phyloP scores from a whole-genome alignment of 805 yeast species.

The Monosporozyma yasuniensis region DNA sequence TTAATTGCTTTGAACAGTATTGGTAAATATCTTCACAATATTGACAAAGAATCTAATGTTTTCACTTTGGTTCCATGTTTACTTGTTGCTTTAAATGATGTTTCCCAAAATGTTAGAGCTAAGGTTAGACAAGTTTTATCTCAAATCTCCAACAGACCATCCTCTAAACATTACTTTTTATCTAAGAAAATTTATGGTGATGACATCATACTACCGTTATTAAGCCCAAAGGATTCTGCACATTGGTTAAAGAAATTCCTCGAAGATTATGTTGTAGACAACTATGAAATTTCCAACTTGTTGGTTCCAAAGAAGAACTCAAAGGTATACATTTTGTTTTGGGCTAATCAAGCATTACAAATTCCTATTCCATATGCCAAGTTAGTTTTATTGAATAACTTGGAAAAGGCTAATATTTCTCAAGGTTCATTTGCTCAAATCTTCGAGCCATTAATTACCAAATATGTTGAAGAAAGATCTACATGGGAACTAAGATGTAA shows the following conservation, averaged over 20 bases:
- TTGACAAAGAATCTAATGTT: conserved; percentile 34
- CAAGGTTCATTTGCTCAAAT: conserved; percentile 37
- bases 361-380: conserved; percentile 50
- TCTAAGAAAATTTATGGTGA: conserved; percentile 51
- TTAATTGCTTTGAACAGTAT: conserved; percentile 39
- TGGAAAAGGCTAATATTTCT: conserved; percentile 30
- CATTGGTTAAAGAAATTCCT: conserved; percentile 34
- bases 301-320: conserved; percentile 48
- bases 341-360: conserved; percentile 57
- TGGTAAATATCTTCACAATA: conserved; percentile 26
- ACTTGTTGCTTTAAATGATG: conserved; percentile 44
- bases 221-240: conserved; percentile 59
- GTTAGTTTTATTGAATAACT: conserved; percentile 36
- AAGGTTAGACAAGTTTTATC: conserved; percentile 34
- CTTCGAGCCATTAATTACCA: conserved; percentile 37
- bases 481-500: conserved; percentile 37
- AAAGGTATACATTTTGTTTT: conserved; percentile 49
- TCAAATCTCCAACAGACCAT: conserved; percentile 32
- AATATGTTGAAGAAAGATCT: conserved; percentile 40
- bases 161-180: conserved; percentile 39
- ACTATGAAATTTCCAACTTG: conserved; percentile 36
- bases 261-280: conserved; percentile 44
- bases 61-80: conserved; percentile 54
- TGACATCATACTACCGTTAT: conserved; percentile 38
- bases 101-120: conserved; percentile 42